Evolutionary conservation across 148 eudicot species (phyloP).

Genomic region (Chenopodium quinoa): DNA sequence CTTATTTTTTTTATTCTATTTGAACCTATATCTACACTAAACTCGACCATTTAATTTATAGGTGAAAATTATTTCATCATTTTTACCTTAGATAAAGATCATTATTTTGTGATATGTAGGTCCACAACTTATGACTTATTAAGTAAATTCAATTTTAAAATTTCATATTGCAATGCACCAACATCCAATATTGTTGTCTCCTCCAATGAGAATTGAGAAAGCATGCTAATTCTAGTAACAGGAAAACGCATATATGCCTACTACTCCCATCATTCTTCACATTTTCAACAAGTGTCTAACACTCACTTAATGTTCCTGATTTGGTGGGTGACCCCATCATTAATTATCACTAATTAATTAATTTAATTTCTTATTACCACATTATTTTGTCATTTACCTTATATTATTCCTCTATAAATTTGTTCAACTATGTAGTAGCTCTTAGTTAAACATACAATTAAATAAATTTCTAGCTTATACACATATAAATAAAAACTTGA

Average conservation of each 20-base stretch:
- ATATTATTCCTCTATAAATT: slow-evolving; percentile 2
- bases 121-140: background rate
- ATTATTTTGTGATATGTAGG: background rate
- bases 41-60: too few species aligned
- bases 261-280: background rate
- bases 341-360: slow-evolving; percentile 11
- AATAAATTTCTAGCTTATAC: background rate
- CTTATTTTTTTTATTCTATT: too few species aligned
- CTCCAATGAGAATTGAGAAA: slow-evolving; percentile 6
- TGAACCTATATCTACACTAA: too few species aligned
- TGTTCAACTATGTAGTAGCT: background rate
- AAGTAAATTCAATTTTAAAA: background rate
- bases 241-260: background rate
- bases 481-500: background rate
- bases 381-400: background rate
- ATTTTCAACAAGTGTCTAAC: background rate
- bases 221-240: background rate
- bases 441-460: background rate
- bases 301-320: slow-evolving; percentile 19
- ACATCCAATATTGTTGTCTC: background rate
- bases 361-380: slow-evolving; percentile 1
- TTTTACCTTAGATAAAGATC: background rate
- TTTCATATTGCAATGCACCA: background rate
- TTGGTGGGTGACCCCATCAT: slow-evolving; percentile 24
- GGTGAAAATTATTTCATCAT: background rate